phyloP scores from a whole-genome alignment of 495 filamentous ascomycete genomes.

The Penicillium coffeae region DNA sequence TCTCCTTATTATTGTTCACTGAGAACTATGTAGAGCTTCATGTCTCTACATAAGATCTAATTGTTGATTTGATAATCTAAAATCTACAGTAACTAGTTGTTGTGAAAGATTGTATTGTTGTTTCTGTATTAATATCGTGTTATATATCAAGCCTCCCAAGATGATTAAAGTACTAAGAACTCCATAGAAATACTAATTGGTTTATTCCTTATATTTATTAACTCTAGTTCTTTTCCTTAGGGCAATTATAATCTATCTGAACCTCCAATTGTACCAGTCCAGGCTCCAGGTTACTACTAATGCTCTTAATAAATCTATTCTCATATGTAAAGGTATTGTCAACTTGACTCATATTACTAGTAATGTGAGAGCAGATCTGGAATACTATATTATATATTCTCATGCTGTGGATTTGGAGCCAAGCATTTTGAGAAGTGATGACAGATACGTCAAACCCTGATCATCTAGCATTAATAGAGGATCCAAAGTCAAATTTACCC shows the following conservation, averaged over 20 bases:
- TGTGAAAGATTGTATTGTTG: too few species aligned
- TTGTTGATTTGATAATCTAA: too few species aligned
- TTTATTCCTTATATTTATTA: too few species aligned
- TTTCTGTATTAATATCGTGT: too few species aligned
- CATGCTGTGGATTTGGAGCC: constrained; percentile 31
- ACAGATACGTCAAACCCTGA: constrained; percentile 41
- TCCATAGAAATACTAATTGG: too few species aligned
- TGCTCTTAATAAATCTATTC: constrained; percentile 29
- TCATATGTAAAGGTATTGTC: constrained; percentile 33
- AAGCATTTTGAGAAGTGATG: constrained; percentile 34
- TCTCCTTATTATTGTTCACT: too few species aligned
- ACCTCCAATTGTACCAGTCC: constrained; percentile 29
- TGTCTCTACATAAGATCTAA: too few species aligned
- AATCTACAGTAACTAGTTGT: too few species aligned
- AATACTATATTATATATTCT: constrained; percentile 25
- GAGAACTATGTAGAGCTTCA: too few species aligned
- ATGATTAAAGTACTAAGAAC: too few species aligned
- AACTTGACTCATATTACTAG: constrained; percentile 21
- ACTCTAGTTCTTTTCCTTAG: too few species aligned
- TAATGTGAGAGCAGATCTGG: constrained; percentile 31
- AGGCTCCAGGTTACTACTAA: constrained; percentile 34
- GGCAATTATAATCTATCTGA: constrained; percentile 28
- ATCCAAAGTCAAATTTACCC: constrained; percentile 43
- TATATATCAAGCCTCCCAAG: too few species aligned
- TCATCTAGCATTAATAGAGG: constrained; percentile 33